Conservation (phyloP, 1,284 basidiomycete genomes). For the Blastosporella zonata region DNA sequence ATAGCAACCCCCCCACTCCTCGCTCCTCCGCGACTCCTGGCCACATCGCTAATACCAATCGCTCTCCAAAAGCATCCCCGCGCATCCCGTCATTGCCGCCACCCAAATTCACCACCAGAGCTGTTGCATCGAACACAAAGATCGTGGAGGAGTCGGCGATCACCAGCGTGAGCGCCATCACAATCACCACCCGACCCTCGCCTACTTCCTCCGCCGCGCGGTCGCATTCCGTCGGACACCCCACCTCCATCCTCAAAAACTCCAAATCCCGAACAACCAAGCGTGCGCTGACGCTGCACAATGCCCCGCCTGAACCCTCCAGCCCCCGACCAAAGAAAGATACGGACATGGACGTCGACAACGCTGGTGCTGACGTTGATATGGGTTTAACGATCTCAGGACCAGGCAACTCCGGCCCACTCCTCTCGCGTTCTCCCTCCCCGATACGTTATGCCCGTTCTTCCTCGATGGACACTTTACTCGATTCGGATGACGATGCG, state of each 20-base stretch:
- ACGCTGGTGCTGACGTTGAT: neutral
- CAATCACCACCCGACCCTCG: neutral
- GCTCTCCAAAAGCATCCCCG: slow-evolving; percentile 5
- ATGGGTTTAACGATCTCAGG: neutral
- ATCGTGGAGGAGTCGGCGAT: slow-evolving; percentile 7
- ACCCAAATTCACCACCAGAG: neutral
- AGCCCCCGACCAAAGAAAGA: neutral
- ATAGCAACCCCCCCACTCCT: neutral
- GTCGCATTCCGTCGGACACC: neutral
- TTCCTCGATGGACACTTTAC: slow-evolving; percentile 5
- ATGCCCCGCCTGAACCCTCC: neutral
- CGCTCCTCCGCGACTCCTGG: neutral
- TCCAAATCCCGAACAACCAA: neutral
- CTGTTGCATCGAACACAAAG: neutral
- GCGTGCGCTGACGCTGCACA: neutral
- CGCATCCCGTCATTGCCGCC: slow-evolving; percentile 6
- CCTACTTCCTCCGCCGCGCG: neutral
- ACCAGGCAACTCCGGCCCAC: slow-evolving; percentile 6
- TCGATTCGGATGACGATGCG: slow-evolving; percentile 1
- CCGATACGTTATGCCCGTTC: slow-evolving; percentile 22
- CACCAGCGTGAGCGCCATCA: neutral
- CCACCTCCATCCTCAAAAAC: slow-evolving; percentile 2
- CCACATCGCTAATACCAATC: neutral
- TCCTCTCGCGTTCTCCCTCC: slow-evolving; percentile 20
- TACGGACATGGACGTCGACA: neutral